A percentile compares a stretch with the other conserved stretches of the same genome.
Evolutionary conservation across 202 grass and related monocot species (phyloP).

Genomic region (Carex sylvatica): DNA sequence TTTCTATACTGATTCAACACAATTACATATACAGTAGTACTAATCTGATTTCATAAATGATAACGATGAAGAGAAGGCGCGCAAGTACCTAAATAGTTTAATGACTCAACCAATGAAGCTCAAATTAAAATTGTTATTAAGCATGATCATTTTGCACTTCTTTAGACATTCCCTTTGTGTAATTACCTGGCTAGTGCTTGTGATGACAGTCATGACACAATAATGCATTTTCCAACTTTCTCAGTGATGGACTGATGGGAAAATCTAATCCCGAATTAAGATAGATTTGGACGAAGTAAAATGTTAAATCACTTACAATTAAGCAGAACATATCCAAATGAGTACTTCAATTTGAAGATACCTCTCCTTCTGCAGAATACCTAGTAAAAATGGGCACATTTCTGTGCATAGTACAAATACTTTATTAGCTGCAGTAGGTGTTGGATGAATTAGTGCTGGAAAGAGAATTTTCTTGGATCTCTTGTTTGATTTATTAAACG

Average conservation of each 20-base stretch:
- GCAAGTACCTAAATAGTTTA: not conserved
- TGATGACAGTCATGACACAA: not conserved
- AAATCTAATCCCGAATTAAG: slow-evolving; percentile 6
- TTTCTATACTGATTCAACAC: not conserved
- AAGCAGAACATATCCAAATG: not conserved
- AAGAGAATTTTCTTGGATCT: not conserved
- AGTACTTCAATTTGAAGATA: not conserved
- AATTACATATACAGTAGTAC: not conserved
- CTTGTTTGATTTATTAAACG: not conserved
- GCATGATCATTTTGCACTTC: slow-evolving; percentile 14
- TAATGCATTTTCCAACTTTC: slow-evolving; percentile 21
- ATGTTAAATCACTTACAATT: not conserved
- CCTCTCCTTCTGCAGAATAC: not conserved
- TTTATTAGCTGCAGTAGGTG: not conserved
- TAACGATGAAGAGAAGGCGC: not conserved
- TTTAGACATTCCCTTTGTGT: slow-evolving; percentile 9
- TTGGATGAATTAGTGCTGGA: not conserved
- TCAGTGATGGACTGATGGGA: not conserved
- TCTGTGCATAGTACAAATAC: not conserved
- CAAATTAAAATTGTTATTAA: not conserved
- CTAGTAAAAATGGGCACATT: not conserved
- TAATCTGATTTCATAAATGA: not conserved
- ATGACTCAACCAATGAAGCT: slow-evolving; percentile 6
- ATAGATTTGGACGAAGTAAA: not conserved
- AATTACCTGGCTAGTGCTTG: slow-evolving; percentile 23